A percentile compares a stretch with the other conserved stretches of the same genome.
phyloP scores from a whole-genome alignment of 176 grass and related monocot species.

The Musa troglodytarum region DNA sequence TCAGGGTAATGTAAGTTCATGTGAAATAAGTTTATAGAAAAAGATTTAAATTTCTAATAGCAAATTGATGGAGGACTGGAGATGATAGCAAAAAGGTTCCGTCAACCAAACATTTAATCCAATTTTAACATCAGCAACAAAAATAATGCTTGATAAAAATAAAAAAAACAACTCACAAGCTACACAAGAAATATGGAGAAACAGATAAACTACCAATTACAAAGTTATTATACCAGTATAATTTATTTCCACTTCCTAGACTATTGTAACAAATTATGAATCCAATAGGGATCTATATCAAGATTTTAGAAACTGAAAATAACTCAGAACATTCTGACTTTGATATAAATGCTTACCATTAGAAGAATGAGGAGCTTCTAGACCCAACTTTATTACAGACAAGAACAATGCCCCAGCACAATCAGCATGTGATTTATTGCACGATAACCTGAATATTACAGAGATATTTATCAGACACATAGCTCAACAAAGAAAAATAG shows the following conservation, averaged over 20 bases:
- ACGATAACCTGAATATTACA: slow-evolving; percentile 62
- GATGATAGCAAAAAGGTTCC: too few species aligned
- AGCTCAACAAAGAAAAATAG: neutral
- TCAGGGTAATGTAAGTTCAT: too few species aligned
- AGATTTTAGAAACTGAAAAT: neutral
- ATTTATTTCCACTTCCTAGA: neutral
- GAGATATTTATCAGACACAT: neutral
- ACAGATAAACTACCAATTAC: too few species aligned
- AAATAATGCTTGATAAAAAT: neutral
- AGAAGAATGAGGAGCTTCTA: slow-evolving; percentile 48
- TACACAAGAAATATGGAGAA: too few species aligned
- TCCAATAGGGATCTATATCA: neutral
- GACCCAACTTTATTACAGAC: slow-evolving; percentile 56
- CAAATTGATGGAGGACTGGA: too few species aligned
- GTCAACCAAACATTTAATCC: too few species aligned
- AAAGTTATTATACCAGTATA: neutral
- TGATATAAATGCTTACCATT: slow-evolving; percentile 31
- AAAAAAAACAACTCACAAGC: neutral
- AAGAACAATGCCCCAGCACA: slow-evolving; percentile 80
- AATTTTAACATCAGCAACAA: too few species aligned
- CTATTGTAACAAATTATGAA: neutral
- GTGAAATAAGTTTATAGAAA: too few species aligned
- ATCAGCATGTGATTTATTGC: slow-evolving; percentile 66
- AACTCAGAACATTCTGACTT: neutral
- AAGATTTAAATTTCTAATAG: too few species aligned